Evolutionary conservation across 2,329 filamentous ascomycete genomes (phyloP), one percentile per base, ranked within the genome.

Genomic region (Botrytis fragariae): DNA sequence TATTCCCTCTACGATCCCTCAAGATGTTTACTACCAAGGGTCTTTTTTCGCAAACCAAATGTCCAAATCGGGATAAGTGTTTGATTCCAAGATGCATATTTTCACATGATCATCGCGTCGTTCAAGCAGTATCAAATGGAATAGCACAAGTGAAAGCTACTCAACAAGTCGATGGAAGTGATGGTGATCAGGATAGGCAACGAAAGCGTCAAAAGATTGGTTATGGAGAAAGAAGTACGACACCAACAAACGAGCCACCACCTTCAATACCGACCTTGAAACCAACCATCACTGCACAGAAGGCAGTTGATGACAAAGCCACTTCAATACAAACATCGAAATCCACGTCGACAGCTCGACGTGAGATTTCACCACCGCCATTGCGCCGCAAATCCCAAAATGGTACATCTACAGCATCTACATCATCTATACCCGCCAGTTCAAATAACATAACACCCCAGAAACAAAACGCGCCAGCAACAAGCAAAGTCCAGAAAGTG

Each of bases 11-110:
- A 7, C 25, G 6, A 37, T 45, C 7, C 22, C 29, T 35, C 51
- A 60, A 68, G 10, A 82, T 82, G 81, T 82, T 82, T 74, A 77
- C 77, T 20, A 74, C 80, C 18, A 81, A 79, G 69, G 77, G 77
- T 8, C 72, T 81, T 20, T 82, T 82, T 54, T 79, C 80, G 14
- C 73, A 76, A 57, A 74, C 79, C 29, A 51, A 71, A 25, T 82
- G 81, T 72, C 81, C 81, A 51, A 76, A 79, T 68, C 73, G 76
- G 65, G 76, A 79, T 29, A 77, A 75, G 48, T 81, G 81, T 73
- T 67, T 77, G 9, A 77, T 81, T 6, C 80, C 80, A 69, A 76
- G 73, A 69, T 82, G 81, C 64, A 80, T 81, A 44, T 82, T 81
- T 74, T 74, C 72, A 29, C 81, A 72, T 69, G 39, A 48, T 32